phyloP scores from a whole-genome alignment of 768 basidiomycete species.

The Suillus fuscotomentosus region DNA sequence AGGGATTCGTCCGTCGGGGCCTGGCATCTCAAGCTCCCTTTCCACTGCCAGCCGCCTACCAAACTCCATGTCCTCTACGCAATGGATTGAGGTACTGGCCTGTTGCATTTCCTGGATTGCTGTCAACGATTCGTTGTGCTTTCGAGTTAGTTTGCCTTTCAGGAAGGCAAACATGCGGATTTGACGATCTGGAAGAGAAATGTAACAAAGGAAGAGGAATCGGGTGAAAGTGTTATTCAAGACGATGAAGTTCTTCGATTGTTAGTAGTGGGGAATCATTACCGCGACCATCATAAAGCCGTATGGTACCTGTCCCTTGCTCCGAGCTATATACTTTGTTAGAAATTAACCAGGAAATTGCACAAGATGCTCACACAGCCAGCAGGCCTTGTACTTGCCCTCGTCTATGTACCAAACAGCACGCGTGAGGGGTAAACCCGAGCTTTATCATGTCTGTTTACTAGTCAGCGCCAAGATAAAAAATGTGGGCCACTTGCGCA shows the following conservation, averaged over 20 bases:
- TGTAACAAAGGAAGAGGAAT: constrained; percentile 86
- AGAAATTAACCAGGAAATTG: constrained; percentile 11
- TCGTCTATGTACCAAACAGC: constrained; percentile 92
- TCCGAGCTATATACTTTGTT: constrained; percentile 63
- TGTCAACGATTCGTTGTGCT: constrained; percentile 91
- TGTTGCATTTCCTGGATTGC: constrained; percentile 99
- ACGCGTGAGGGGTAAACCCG: constrained; percentile 79
- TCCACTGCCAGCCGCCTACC: constrained; percentile 94
- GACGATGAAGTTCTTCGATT: constrained; percentile 78
- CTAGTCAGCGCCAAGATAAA: neutral
- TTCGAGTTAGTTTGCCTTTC: constrained; percentile 82
- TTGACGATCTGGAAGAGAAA: constrained; percentile 92
- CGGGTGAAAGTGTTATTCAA: constrained; percentile 88
- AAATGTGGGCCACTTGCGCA: constrained; percentile 37
- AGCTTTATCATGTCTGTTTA: constrained; percentile 94
- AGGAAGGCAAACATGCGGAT: constrained; percentile 93
- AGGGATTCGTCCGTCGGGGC: constrained; percentile 67
- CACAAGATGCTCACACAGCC: constrained; percentile 66
- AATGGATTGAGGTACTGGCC: constrained; percentile 89
- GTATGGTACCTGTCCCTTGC: constrained; percentile 65
- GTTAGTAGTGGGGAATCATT: constrained; percentile 74
- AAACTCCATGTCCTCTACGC: constrained; percentile 99
- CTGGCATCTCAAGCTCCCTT: constrained; percentile 83
- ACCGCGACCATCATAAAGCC: constrained; percentile 92
- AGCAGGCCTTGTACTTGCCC: constrained; percentile 86